Evolutionary conservation across 257 asterid species (phyloP).

Genomic region (Pogostemon cablin): DNA sequence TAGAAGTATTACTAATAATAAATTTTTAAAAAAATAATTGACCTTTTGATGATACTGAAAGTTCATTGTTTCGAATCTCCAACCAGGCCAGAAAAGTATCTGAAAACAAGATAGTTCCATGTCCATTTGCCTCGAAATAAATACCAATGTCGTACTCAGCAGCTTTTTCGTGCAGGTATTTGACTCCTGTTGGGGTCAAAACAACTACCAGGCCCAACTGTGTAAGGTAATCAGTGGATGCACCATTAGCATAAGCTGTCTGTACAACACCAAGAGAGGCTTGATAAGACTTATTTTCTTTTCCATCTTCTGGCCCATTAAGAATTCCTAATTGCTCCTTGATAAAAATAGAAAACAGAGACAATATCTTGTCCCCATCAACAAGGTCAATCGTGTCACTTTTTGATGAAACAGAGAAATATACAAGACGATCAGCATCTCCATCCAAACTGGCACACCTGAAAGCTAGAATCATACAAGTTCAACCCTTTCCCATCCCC

Average conservation of each 20-base stretch:
- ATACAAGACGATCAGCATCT: conserved; percentile 95
- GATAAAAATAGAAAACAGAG: conserved; percentile 82
- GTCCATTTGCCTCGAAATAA: conserved; percentile 98
- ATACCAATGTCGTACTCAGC: conserved; percentile 88
- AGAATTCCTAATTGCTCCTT: conserved; percentile 71
- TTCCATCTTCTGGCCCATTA: conserved; percentile 44
- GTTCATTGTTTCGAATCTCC: conserved; percentile 52
- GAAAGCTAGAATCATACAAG: conserved; percentile 55
- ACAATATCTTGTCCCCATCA: conserved; percentile 96
- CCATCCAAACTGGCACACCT: conserved; percentile 99
- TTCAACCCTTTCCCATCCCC: conserved; percentile 34
- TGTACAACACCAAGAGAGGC: conserved; percentile 78
- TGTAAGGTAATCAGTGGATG: conserved; percentile 85
- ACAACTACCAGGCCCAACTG: conserved; percentile 74
- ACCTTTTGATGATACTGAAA: conserved; percentile 68
- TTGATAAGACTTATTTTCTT: conserved; percentile 43
- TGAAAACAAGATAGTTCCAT: conserved; percentile 91
- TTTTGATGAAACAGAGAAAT: conserved; percentile 63
- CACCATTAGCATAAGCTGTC: conserved; percentile 98
- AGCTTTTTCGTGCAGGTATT: conserved; percentile 88
- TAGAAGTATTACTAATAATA: conserved; percentile 7
- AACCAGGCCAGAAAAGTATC: conserved; percentile 63
- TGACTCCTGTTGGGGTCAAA: conserved; percentile 92
- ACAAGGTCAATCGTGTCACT: conserved; percentile 72
- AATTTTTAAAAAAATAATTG: background rate